Base-by-base conservation (phyloP, 176 grass and related monocot genomes). In the Eremochloa ophiuroides region DNA sequence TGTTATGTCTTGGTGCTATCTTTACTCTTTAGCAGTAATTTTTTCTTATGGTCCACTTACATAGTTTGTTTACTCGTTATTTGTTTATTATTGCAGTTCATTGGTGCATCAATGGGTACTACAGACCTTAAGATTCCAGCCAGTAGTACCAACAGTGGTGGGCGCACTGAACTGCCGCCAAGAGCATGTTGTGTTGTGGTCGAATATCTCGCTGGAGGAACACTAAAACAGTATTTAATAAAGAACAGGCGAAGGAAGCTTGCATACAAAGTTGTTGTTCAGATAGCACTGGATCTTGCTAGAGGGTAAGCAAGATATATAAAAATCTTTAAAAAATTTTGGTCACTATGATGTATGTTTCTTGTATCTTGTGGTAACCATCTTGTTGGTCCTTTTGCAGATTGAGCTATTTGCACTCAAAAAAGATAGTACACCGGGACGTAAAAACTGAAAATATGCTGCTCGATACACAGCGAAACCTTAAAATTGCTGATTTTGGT, bases 381-480 rank as follows among this genome's bases (percentile, higher is more conserved):
- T 39, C 25, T 70, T 20, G 28, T 69, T 27, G 81, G 40, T 40
- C 43, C 11, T 38, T 67, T 78, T 75, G 17, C 74, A 96, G 93
- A 51, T 72, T 97, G 61, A 80, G 85, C 82, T 97, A 97, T 76
- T 80, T 97, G 16, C 94, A 97, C 47, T 90, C 89, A 0, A 64
- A 31, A 69, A 92, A 90, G 70, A 94, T 92, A 33, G 94, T 92
- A 23, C 92, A 94, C 23, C 74, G 94, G 13, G 89, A 92, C 39
- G 94, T 97, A 30, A 97, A 97, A 74, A 91, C 89, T 7, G 94
- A 97, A 34, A 97, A 97, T 70, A 97, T 97, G 94, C 78, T 97
- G 4, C 79, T 97, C 60, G 89, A 94, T 74, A 38, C 74, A 14
- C 48, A 90, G 38, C 41, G 84, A 71, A 91, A 87, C 59, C 79